Base-by-base conservation (phyloP, 306 rosid genomes). In the Prunus campanulata region DNA sequence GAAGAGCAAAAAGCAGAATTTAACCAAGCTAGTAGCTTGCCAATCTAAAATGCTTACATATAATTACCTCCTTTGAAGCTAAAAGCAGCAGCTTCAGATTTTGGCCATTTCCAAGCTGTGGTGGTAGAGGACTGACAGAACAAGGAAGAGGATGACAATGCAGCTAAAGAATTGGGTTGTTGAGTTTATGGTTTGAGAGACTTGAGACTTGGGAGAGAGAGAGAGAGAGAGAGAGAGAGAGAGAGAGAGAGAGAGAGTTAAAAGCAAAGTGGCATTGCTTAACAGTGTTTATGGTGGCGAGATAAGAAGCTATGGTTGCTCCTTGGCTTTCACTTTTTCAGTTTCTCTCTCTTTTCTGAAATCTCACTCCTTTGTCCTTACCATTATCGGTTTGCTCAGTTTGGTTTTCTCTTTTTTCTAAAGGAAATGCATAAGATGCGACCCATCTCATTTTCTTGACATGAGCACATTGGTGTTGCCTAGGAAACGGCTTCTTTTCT, bases 31-130 rank as follows among this genome's bases (percentile, higher is more conserved):
- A 51, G 75, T 2, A 71, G 64, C 35, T 30, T 29, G 22, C 7
- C 62, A 71, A 59, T 16, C 10, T 10, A 46, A 72, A 24, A 11
- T 57, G 55, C 18, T 30, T 16, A 11, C 15, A 14, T 1, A 0
- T n/a, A 3, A 3, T 72, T 51, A 60, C 82, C 74, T 73, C 10
- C 24, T 71, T 56, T 18, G 8, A 66, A 44, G 63, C 64, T 18
- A 16, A 68, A 77, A 44, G 44, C 67, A 14, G 44, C 67, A 1
- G 75, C 13, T 3, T 82, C 52, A 77, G 71, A 52, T 49, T 27
- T 52, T 19, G 42, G 62, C 74, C 77, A 61, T 76, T 68, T 71
- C 46, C 72, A 75, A 57, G 29, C 11, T 20, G 27, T n/a, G 62
- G 13, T n/a, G 62, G 11, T 11, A 56, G 62, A 56, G 62, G 27